These are phyloP conservation scores for Suillus bovinus DNA, from an alignment of 768 basidiomycete genomes.

Conservation along the genomic window DNA sequence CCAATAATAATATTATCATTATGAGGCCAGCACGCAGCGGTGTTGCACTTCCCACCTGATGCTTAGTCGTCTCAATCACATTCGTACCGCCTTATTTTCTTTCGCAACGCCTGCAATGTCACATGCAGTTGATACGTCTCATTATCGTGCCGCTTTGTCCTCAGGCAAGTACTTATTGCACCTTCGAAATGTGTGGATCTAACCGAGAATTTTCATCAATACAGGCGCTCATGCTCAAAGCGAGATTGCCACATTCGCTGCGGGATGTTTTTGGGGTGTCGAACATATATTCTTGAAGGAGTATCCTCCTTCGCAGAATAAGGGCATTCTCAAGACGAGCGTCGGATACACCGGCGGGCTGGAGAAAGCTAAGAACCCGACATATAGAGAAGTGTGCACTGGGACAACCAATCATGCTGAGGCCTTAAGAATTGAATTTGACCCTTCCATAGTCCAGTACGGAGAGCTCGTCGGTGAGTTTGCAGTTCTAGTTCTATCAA, in stretches of 20 bases:
- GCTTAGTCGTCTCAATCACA: conserved; percentile 27
- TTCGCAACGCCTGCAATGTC: conserved; percentile 20
- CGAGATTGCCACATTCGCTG: conserved; percentile 48
- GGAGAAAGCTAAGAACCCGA: conserved; percentile 51
- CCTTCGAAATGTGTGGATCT: conserved; percentile 4
- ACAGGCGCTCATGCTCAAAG: conserved; percentile 13
- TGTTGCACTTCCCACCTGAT: conserved; percentile 15
- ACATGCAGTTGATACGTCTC: conserved; percentile 35
- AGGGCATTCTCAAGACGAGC: conserved; percentile 70
- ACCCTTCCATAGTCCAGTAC: conserved; percentile 75
- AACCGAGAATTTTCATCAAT: background rate
- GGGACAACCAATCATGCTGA: conserved; percentile 90
- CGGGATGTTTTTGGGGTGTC: conserved; percentile 84
- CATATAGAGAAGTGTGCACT: conserved; percentile 74
- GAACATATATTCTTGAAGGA: conserved; percentile 85
- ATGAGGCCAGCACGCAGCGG: background rate
- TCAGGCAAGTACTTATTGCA: conserved; percentile 19
- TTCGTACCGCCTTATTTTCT: conserved; percentile 23
- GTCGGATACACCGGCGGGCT: conserved; percentile 85
- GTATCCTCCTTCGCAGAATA: conserved; percentile 67
- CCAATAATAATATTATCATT: too few relatives aligned
- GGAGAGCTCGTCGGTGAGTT: conserved; percentile 84
- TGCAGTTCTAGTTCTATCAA: background rate
- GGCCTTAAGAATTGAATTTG: conserved; percentile 83
- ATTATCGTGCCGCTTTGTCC: conserved; percentile 43